Percentiles rank a stretch among this genome's conserved stretches.
Conservation (phyloP, 2,329 filamentous ascomycete genomes). For the Apiospora marii region DNA sequence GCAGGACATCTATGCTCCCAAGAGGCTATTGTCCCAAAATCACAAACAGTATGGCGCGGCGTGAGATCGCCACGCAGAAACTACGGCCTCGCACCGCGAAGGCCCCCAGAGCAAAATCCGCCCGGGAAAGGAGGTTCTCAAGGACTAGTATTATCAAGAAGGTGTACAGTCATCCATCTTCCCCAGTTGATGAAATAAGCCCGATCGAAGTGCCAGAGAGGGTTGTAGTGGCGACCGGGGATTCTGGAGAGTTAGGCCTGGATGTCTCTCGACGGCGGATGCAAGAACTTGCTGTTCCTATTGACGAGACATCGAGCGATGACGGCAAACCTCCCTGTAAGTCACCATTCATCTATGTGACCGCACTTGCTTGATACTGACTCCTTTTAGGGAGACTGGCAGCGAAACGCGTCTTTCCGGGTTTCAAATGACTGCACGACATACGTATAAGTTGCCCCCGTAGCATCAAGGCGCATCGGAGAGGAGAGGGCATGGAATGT, state of each 20-base stretch:
- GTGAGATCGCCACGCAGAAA: slow-evolving; percentile 74
- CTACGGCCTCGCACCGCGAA: slow-evolving; percentile 53
- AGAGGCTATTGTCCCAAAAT: slow-evolving; percentile 71
- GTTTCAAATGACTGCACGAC: slow-evolving; percentile 4
- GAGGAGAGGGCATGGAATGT: neutral
- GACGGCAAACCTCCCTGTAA: slow-evolving; percentile 34
- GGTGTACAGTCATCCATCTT: slow-evolving; percentile 29
- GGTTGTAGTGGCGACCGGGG: slow-evolving; percentile 26
- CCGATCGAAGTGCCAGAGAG: slow-evolving; percentile 36
- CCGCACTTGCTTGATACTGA: neutral
- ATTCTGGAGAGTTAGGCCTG: slow-evolving; percentile 30
- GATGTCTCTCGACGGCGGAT: slow-evolving; percentile 34
- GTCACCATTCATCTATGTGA: neutral
- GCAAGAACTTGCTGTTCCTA: slow-evolving; percentile 38
- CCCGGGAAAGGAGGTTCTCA: slow-evolving; percentile 22
- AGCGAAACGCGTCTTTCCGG: slow-evolving; percentile 22
- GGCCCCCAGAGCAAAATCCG: neutral
- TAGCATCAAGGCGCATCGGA: neutral
- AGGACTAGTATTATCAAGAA: slow-evolving; percentile 35
- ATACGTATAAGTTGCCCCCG: neutral
- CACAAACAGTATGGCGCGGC: slow-evolving; percentile 86
- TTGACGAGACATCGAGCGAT: slow-evolving; percentile 42
- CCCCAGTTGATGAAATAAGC: slow-evolving; percentile 31
- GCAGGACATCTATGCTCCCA: slow-evolving; percentile 85
- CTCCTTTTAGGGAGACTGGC: slow-evolving; percentile 2